Evolutionary conservation across 768 basidiomycete genomes (phyloP), one percentile per base, ranked within the genome.

Genomic region (Paxillus involutus): DNA sequence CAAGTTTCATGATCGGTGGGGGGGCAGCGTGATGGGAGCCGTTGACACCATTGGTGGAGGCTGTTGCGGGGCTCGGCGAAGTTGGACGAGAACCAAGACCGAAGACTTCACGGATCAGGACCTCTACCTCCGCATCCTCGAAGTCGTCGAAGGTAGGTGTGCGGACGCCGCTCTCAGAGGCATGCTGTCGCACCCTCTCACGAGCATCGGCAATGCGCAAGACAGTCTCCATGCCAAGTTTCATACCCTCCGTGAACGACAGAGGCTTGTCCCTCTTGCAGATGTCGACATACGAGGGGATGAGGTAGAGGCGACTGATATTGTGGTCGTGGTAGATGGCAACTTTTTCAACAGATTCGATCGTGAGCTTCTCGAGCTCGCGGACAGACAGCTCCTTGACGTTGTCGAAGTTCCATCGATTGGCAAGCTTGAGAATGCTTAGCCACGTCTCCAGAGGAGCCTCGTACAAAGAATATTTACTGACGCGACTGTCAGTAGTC

Each of bases 361-460:
- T 62, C 0, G 61, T 58, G 12, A 76, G 57, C 36, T 67, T 70
- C 52, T 77, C 70, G 4, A 80, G 66, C 47, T 77, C 71, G 0
- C 71, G 64, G 13, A 77, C 67, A 1, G 71, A 69, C 40, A 80
- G 53, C 17, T 64, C 60, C 30, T 76, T 74, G 53, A 80, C 72
- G 32, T 57, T 67, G 48, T 66, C 59, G 56, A 79, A 79, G 0
- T 68, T 64, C 77, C 75, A 80, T 33, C 65, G 64, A 21, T 71
- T 70, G 7, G 76, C 71, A 9, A 77, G 67, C 19, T 51, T 52
- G 21, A 80, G 63, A 26, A 80, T 75, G 9, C 65, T 68, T 1
- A 71, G 64, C 79, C 79, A 80, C 10, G 75, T 73, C 0, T 74
- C 67, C 1, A 69, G 61, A 0, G 75, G 63, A 2, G 75, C 76